Percentiles rank a stretch among this genome's conserved stretches.
Conservation (phyloP, 1,139 yeast genomes). For the Kodamaea sp. region DNA sequence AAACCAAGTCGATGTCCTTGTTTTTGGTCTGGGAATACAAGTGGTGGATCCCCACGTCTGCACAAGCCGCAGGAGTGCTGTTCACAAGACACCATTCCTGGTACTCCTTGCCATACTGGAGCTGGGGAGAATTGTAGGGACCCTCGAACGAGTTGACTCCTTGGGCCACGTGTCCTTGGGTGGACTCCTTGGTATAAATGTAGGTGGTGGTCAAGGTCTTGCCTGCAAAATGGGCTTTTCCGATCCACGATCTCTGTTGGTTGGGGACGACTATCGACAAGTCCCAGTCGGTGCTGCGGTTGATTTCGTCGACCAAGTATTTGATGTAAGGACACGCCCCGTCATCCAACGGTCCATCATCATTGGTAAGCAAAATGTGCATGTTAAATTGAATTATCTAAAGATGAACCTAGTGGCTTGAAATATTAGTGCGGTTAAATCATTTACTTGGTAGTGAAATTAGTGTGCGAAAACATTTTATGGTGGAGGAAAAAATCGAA, state of each 20-base stretch:
- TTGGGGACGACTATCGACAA: conserved; percentile 82
- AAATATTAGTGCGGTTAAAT: no score
- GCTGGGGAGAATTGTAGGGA: conserved; percentile 58
- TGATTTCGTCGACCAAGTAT: conserved; percentile 72
- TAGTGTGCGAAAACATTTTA: no score
- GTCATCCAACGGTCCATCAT: conserved; percentile 91
- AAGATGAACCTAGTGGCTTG: no score
- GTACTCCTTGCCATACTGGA: conserved; percentile 25
- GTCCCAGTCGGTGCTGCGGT: conserved; percentile 73
- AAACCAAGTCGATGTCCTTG: conserved; percentile 75
- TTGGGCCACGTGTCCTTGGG: conserved; percentile 20
- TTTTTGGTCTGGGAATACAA: conserved; percentile 47
- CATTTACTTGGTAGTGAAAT: no score
- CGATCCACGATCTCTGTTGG: conserved; percentile 84
- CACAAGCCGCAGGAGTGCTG: conserved; percentile 95
- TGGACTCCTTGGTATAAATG: conserved; percentile 53
- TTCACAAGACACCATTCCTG: conserved; percentile 86
- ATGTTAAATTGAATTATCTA: no score
- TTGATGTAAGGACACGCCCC: conserved; percentile 84
- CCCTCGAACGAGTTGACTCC: conserved; percentile 59
- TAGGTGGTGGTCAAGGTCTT: conserved; percentile 68
- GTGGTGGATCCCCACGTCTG: conserved; percentile 86
- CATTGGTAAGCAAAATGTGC: conserved; percentile 72
- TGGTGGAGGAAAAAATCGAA: no score
- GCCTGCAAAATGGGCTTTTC: conserved; percentile 95